Evolutionary conservation across 176 grass and related monocot genomes (phyloP).

Genomic region (Cocos nucifera): DNA sequence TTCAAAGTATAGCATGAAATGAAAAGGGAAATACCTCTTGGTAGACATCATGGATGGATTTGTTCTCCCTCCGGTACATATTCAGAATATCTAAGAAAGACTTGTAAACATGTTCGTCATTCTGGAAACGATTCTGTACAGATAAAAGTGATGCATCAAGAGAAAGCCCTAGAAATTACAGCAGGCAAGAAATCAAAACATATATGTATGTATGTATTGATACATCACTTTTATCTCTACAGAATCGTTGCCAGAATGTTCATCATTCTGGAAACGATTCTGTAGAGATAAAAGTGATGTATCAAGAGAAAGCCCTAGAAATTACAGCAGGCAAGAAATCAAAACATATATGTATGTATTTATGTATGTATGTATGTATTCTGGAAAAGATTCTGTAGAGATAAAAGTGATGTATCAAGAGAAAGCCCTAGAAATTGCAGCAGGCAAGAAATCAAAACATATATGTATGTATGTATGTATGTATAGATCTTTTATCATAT

Average conservation of each 20-base stretch:
- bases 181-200: no score
- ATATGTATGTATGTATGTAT: no score
- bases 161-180: background rate
- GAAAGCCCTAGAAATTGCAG: background rate
- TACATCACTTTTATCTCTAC: no score
- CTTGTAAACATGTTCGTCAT: slow-evolving; percentile 95
- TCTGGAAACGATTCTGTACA: slow-evolving; percentile 74
- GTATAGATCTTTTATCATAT: background rate
- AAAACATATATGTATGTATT: no score
- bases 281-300: no score
- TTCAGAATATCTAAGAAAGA: slow-evolving; percentile 96
- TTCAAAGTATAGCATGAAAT: background rate
- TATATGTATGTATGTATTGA: no score
- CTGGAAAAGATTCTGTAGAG: slow-evolving; percentile 71
- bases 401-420: slow-evolving; percentile 17
- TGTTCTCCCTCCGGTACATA: slow-evolving; percentile 98
- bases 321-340: no score
- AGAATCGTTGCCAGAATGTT: no score
- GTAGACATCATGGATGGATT: slow-evolving; percentile 94
- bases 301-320: no score
- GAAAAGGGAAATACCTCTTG: slow-evolving; percentile 50
- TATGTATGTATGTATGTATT: background rate
- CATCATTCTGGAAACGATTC: no score
- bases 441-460: no score
- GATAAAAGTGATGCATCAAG: slow-evolving; percentile 12